Base-by-base conservation (phyloP, 31 red algal genomes). In the Odonthalia washingtoniensis region DNA sequence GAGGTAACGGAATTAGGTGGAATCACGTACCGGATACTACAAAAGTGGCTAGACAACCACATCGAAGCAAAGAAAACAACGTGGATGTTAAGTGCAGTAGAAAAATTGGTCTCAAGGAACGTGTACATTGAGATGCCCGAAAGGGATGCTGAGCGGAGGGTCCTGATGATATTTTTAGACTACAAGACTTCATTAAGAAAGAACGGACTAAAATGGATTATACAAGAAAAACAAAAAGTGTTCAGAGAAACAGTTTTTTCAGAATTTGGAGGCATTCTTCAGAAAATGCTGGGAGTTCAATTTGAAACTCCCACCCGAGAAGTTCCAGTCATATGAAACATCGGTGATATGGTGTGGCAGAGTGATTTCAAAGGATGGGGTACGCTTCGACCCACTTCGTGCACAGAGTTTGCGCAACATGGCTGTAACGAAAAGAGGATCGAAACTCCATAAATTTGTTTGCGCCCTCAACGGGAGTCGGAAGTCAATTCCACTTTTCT, bases 391-490 rank as follows among this genome's bases (percentile, higher is more conserved):
- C 67, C 67, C 67, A 12, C 67, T 12, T 31, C 67, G 34, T 72
- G 14, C 26, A 17, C 14, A 28, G 9, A 37, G 30, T 14, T 17
- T 72, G 14, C 27, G 14, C 6, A 72, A 6, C 27, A 72, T 72
- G 67, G 27, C 9, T 26, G 26, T 6, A 12, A 31, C 67, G 26
- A 35, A 14, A 28, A 72, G 14, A 17, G 26, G 30, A 14, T 6
- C 30, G 27, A 27, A 84, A 5, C 40, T 84, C 4, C 65, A 84
- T 44, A 68, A 77, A 44, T 75, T 76, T 77, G 16, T 87, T 24
- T 87, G 72, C 35, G 83, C 68, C 26, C 60, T 46, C 16, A 75
- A 76, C 26, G 75, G 83, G 83, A 87, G 75, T 68, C 83, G 83
- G n/a, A 76, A 28, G 21, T 52, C 68, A 38, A 65, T 87, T 37